Percentiles rank a stretch among this genome's conserved stretches.
phyloP scores from a whole-genome alignment of 2,329 filamentous ascomycete genomes.

The Eutypella sp. region DNA sequence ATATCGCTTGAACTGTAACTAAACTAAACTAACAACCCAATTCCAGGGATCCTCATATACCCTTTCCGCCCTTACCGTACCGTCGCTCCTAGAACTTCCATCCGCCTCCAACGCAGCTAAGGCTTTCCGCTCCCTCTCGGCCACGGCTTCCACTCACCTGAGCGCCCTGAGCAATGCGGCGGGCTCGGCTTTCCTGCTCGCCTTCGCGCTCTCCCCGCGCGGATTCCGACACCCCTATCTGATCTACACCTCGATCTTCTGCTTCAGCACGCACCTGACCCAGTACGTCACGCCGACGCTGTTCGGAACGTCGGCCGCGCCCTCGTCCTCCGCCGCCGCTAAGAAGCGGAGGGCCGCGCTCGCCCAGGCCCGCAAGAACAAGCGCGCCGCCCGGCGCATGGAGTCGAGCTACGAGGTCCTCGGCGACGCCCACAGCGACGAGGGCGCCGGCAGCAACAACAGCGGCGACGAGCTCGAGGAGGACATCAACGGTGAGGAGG shows the following conservation, averaged over 20 bases:
- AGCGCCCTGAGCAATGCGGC: conserved; percentile 64
- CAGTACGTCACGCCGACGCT: conserved; percentile 44
- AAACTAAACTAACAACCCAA: conserved; percentile 8
- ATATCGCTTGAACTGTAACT: background rate
- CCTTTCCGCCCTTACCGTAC: conserved; percentile 70
- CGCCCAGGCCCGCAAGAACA: conserved; percentile 24
- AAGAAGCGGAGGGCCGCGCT: conserved; percentile 25
- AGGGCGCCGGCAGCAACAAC: conserved; percentile 37
- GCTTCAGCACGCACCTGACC: conserved; percentile 54
- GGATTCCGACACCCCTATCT: conserved; percentile 82
- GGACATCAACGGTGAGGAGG: conserved; percentile 57
- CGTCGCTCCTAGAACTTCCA: conserved; percentile 74
- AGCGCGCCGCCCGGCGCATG: conserved; percentile 41
- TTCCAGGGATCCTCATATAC: conserved; percentile 82
- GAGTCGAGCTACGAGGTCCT: conserved; percentile 71
- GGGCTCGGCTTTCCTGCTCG: conserved; percentile 66
- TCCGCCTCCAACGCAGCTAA: conserved; percentile 66
- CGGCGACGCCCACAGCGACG: conserved; percentile 42
- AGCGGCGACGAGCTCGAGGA: conserved; percentile 40
- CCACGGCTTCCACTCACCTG: conserved; percentile 59
- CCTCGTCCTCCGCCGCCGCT: conserved; percentile 21
- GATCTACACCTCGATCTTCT: conserved; percentile 73
- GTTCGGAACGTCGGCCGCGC: conserved; percentile 23
- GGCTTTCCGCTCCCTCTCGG: conserved; percentile 64
- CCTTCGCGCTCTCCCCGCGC: conserved; percentile 71